phyloP scores from a whole-genome alignment of 139 green algal genomes.

The Asterochloris erici region DNA sequence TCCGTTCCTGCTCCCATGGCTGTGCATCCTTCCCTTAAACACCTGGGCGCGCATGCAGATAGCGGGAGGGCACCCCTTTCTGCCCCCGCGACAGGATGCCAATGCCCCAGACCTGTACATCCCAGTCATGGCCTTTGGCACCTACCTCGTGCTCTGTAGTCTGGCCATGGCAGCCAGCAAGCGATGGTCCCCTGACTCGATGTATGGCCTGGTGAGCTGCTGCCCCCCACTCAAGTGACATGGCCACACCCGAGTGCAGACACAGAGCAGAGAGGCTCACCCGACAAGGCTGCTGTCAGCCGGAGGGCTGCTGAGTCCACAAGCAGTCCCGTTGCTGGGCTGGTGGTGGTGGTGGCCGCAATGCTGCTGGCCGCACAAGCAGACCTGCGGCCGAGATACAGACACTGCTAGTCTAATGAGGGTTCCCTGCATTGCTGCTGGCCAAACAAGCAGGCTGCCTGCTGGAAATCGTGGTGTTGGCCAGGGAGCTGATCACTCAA shows the following conservation, averaged over 20 bases:
- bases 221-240: too few relatives aligned
- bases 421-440: too few relatives aligned
- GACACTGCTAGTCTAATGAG: too few relatives aligned
- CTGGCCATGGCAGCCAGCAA: conserved; percentile 21
- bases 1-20: not conserved
- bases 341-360: not conserved
- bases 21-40: not conserved
- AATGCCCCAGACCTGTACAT: conserved; percentile 98
- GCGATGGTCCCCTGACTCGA: conserved; percentile 65
- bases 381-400: too few relatives aligned
- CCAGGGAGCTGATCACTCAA: not conserved
- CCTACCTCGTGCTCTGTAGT: conserved; percentile 75
- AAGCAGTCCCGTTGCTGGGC: not conserved
- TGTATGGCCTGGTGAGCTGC: conserved; percentile 65
- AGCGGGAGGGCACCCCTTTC: conserved; percentile 75
- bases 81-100: conserved; percentile 81
- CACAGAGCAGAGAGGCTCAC: not conserved
- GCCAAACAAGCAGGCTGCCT: too few relatives aligned
- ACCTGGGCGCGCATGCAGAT: conserved; percentile 47
- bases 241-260: too few relatives aligned
- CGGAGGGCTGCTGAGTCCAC: not conserved
- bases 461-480: not conserved
- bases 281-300: not conserved
- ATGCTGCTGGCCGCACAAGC: not conserved
- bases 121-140: conserved; percentile 81